Evolutionary conservation across 2,329 filamentous ascomycete genomes (phyloP).

Genomic region (Aureobasidium sp.): DNA sequence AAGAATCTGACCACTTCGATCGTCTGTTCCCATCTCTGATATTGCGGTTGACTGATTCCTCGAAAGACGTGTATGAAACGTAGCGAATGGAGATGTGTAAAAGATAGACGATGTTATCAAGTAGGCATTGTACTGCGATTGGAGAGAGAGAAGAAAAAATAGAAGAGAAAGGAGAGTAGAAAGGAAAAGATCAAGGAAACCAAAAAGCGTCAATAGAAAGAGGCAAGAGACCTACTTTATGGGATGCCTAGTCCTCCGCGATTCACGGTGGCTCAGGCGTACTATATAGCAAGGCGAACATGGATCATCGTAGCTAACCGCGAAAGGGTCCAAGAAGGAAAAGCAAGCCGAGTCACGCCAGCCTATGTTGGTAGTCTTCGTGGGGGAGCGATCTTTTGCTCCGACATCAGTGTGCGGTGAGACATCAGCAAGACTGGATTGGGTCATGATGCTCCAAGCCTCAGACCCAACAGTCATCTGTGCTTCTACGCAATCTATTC

Average conservation of each 20-base stretch:
- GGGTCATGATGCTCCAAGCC: not conserved
- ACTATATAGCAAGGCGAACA: not conserved
- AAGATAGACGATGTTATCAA: not conserved
- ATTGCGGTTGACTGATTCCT: not conserved
- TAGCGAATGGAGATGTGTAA: not conserved
- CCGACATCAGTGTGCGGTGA: not conserved
- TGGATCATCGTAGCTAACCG: not conserved
- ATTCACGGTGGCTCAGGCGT: not conserved
- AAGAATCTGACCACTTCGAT: conserved; percentile 12
- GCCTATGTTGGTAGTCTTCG: not conserved
- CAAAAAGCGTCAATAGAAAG: not conserved
- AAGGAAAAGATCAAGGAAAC: not conserved
- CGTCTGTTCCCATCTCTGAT: conserved; percentile 1
- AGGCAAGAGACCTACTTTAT: not conserved
- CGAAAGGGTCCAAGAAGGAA: not conserved
- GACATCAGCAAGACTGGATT: not conserved
- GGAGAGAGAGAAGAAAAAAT: not conserved
- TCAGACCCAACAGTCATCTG: not conserved
- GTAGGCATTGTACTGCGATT: not conserved
- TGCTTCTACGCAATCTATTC: not conserved
- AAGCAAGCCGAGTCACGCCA: not conserved
- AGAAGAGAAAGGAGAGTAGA: not conserved
- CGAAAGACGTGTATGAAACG: no score
- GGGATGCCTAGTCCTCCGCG: not conserved
- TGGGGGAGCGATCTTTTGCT: not conserved